Evolutionary conservation across 2,329 filamentous ascomycete species (phyloP).

Genomic region (Fusarium subtropicale): DNA sequence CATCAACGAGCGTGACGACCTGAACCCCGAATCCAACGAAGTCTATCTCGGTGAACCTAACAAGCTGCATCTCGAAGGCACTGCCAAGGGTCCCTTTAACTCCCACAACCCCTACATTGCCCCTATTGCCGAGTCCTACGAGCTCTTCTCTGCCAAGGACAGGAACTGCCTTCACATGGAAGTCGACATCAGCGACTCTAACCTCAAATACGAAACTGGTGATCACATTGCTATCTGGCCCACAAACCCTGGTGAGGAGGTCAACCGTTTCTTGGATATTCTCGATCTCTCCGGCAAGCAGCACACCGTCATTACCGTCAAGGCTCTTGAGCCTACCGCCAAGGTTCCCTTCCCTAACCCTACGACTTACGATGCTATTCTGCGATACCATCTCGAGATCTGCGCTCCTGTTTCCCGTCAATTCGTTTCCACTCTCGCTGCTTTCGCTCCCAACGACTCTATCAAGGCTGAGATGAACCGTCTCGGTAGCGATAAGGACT

Average conservation of each 20-base stretch:
- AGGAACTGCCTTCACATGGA: slow-evolving; percentile 98
- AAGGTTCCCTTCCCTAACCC: slow-evolving; percentile 98
- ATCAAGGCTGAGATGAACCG: slow-evolving; percentile 89
- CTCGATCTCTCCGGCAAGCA: slow-evolving; percentile 82
- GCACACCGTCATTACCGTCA: slow-evolving; percentile 85
- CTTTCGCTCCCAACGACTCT: slow-evolving; percentile 87
- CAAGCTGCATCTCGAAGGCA: slow-evolving; percentile 91
- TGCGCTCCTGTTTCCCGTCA: slow-evolving; percentile 96
- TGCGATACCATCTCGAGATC: slow-evolving; percentile 97
- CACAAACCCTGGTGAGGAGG: slow-evolving; percentile 91
- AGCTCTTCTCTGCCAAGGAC: slow-evolving; percentile 89
- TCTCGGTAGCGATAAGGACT: slow-evolving; percentile 92
- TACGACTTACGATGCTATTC: slow-evolving; percentile 93
- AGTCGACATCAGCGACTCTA: slow-evolving; percentile 88
- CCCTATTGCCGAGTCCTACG: slow-evolving; percentile 88
- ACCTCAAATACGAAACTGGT: slow-evolving; percentile 92
- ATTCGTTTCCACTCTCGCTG: slow-evolving; percentile 86
- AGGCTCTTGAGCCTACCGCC: slow-evolving; percentile 91
- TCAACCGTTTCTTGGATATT: slow-evolving; percentile 86
- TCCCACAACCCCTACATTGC: slow-evolving; percentile 98
- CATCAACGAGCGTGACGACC: slow-evolving; percentile 78
- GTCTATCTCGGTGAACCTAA: slow-evolving; percentile 98
- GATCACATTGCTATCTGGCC: slow-evolving; percentile 99
- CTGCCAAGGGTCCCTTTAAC: slow-evolving; percentile 89
- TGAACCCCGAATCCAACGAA: slow-evolving; percentile 78